Evolutionary conservation across 768 basidiomycete genomes (phyloP).

Genomic region (Termitomyces sp.): DNA sequence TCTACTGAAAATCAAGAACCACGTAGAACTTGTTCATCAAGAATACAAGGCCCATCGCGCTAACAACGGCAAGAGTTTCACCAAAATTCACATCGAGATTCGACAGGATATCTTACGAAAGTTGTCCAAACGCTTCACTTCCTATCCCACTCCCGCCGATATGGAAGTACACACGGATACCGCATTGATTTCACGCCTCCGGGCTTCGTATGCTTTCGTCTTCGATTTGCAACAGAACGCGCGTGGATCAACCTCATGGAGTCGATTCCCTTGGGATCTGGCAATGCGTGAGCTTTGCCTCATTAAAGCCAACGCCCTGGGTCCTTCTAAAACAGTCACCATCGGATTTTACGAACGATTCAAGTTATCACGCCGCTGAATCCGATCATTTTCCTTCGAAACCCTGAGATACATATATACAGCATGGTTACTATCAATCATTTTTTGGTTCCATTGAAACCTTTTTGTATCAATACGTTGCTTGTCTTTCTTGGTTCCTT

Average conservation of each 20-base stretch:
- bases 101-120: slow-evolving; percentile 43
- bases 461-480: neutral
- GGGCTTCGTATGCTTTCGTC: slow-evolving; percentile 46
- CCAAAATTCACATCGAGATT: slow-evolving; percentile 30
- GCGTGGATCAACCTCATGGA: slow-evolving; percentile 12
- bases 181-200: slow-evolving; percentile 26
- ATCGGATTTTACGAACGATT: slow-evolving; percentile 37
- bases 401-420: neutral
- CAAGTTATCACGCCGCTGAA: slow-evolving; percentile 17
- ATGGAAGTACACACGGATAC: slow-evolving; percentile 23
- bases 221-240: slow-evolving; percentile 22
- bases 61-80: slow-evolving; percentile 24
- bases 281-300: slow-evolving; percentile 42
- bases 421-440: neutral
- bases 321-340: slow-evolving; percentile 32
- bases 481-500: neutral
- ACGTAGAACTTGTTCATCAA: slow-evolving; percentile 29
- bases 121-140: slow-evolving; percentile 35
- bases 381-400: neutral
- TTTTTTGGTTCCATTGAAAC: neutral
- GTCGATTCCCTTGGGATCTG: slow-evolving; percentile 46
- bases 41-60: slow-evolving; percentile 14
- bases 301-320: slow-evolving; percentile 41
- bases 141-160: slow-evolving; percentile 20
- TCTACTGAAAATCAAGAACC: slow-evolving; percentile 28